phyloP scores from a whole-genome alignment of 78 protist genomes.

The Guillardia theta region DNA sequence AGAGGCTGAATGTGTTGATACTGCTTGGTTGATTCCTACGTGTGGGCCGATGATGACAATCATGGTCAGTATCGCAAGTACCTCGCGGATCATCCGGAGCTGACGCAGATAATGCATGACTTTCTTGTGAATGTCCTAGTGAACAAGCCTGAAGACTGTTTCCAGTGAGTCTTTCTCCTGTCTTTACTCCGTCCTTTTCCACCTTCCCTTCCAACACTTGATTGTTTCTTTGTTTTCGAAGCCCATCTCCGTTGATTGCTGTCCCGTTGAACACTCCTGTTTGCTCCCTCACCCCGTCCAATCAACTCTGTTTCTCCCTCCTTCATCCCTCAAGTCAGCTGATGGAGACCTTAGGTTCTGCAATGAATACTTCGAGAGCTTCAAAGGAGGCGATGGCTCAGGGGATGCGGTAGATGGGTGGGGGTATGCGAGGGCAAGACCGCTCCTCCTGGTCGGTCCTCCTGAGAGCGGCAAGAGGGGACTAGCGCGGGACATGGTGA shows the following conservation, averaged over 20 bases:
- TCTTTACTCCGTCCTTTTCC: background rate
- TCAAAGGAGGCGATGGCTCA: background rate
- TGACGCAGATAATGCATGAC: background rate
- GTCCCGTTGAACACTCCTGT: background rate
- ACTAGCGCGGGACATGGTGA: too few species aligned
- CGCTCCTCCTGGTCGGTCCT: too few species aligned
- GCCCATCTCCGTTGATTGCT: background rate
- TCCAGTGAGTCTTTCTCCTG: background rate
- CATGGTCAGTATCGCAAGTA: background rate
- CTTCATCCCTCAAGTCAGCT: background rate
- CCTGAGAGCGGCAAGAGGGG: too few species aligned
- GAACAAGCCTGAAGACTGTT: constrained; percentile 14
- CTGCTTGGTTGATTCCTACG: too few species aligned
- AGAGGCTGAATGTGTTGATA: too few species aligned
- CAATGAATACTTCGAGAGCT: background rate
- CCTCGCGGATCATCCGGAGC: background rate
- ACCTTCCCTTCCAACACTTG: background rate
- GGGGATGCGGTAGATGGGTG: background rate
- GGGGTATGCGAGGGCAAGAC: too few species aligned
- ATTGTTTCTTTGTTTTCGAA: background rate
- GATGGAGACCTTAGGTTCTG: background rate
- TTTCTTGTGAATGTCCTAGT: background rate
- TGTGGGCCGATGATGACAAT: too few species aligned
- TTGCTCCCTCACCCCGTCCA: background rate
- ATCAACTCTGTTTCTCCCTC: background rate